These are phyloP conservation scores for Teratosphaeria zuluensis DNA, from an alignment of 2,329 filamentous ascomycete genomes.

Conservation along the genomic window DNA sequence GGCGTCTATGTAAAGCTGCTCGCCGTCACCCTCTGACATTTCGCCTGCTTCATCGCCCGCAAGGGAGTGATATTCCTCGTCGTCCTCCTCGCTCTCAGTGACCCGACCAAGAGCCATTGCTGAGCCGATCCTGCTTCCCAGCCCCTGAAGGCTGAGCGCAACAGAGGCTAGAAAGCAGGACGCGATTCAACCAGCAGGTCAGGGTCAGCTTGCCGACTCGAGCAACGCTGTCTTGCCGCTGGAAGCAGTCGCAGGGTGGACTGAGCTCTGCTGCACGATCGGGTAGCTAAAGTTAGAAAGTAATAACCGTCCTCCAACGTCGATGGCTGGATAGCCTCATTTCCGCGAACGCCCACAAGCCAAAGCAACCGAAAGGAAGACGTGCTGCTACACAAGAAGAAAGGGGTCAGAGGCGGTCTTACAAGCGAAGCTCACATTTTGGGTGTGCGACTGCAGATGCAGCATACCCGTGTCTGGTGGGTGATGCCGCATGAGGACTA, in stretches of 20 bases:
- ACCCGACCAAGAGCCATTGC: slow-evolving; percentile 11
- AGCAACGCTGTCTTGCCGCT: not conserved
- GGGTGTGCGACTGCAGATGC: not conserved
- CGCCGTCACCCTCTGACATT: slow-evolving; percentile 6
- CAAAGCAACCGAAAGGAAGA: not conserved
- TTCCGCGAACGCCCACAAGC: not conserved
- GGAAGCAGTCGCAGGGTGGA: not conserved
- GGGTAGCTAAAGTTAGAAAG: not conserved
- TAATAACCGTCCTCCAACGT: not conserved
- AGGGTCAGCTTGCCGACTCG: not conserved
- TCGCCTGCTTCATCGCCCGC: slow-evolving; percentile 2
- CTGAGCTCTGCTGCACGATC: not conserved
- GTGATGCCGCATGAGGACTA: not conserved
- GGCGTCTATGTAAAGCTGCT: slow-evolving; percentile 8
- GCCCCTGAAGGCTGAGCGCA: not conserved
- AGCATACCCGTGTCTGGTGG: not conserved
- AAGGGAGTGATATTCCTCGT: slow-evolving; percentile 19
- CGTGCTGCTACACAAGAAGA: not conserved
- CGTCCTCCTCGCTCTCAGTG: slow-evolving; percentile 10
- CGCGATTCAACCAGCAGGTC: not conserved
- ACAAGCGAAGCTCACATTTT: not conserved
- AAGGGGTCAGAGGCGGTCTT: not conserved
- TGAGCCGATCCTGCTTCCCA: not conserved
- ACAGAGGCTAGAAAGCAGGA: not conserved
- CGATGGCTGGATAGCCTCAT: not conserved